These are phyloP conservation scores for Neurospora sp. DNA, from an alignment of 495 filamentous ascomycete species.

Conservation along the genomic window DNA sequence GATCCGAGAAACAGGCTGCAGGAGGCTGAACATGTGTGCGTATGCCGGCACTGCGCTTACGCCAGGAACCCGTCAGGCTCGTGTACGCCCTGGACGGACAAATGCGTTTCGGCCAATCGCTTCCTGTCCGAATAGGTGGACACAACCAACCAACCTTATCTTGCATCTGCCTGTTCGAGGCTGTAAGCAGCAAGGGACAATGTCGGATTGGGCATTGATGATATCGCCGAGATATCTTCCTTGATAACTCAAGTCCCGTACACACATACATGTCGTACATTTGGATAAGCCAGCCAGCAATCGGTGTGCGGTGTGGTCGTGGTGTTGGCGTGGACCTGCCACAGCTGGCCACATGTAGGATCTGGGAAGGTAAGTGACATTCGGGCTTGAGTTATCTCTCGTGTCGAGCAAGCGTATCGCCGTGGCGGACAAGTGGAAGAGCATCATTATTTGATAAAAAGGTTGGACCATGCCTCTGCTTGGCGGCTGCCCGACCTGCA, in stretches of 20 bases:
- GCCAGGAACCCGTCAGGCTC: neutral
- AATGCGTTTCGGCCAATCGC: neutral
- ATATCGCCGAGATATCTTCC: neutral
- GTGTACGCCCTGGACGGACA: neutral
- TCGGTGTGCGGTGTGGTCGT: neutral
- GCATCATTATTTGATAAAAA: neutral
- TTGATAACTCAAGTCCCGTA: neutral
- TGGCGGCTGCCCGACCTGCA: neutral
- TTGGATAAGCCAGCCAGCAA: neutral
- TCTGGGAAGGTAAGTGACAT: no score
- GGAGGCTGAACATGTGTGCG: neutral
- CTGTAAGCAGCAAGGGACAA: neutral
- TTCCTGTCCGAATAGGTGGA: neutral
- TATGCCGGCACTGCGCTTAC: neutral
- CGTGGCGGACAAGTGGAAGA: neutral
- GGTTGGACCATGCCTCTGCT: neutral
- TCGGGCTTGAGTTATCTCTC: neutral
- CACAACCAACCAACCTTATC: neutral
- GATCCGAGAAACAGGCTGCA: neutral
- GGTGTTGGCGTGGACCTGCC: neutral
- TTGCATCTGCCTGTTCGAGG: neutral
- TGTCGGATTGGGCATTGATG: neutral
- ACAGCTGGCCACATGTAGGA: neutral
- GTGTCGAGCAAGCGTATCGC: neutral
- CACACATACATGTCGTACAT: neutral